phyloP scores from a whole-genome alignment of 169 alveolate species.

The Cryptosporidium andersoni region DNA sequence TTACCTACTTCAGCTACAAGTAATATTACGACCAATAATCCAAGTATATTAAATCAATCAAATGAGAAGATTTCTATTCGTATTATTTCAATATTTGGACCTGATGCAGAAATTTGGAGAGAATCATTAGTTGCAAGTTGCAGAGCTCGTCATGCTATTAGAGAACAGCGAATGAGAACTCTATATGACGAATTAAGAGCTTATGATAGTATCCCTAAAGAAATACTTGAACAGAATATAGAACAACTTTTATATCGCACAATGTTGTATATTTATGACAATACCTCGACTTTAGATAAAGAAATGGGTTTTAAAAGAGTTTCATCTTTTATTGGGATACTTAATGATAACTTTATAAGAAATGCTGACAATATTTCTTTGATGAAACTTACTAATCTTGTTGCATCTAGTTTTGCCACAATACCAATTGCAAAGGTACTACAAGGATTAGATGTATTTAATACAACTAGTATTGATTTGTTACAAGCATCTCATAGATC shows the following conservation, averaged over 20 bases:
- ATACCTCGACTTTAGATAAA: not conserved
- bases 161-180: conserved; percentile 35
- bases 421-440: conserved; percentile 24
- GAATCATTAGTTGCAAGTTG: conserved; percentile 63
- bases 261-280: conserved; percentile 3
- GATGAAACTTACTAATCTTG: not conserved
- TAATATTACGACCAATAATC: not conserved
- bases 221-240: conserved; percentile 37
- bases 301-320: not conserved
- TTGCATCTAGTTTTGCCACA: conserved; percentile 21
- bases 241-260: conserved; percentile 29
- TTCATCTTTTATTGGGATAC: conserved; percentile 1
- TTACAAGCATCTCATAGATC: conserved; percentile 33
- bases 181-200: conserved; percentile 58
- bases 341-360: not conserved
- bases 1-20: not conserved
- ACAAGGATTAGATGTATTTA: conserved; percentile 54
- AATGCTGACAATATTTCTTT: not conserved
- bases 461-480: conserved; percentile 33
- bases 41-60: conserved; percentile 4
- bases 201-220: conserved; percentile 48
- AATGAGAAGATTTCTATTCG: conserved; percentile 29
- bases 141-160: conserved; percentile 63
- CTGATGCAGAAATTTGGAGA: conserved; percentile 70
- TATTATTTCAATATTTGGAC: conserved; percentile 45